Evolutionary conservation across 202 grass and related monocot species (phyloP), one percentile per base, ranked within the genome.

Genomic region (Bolboschoenoplectus hybrid): DNA sequence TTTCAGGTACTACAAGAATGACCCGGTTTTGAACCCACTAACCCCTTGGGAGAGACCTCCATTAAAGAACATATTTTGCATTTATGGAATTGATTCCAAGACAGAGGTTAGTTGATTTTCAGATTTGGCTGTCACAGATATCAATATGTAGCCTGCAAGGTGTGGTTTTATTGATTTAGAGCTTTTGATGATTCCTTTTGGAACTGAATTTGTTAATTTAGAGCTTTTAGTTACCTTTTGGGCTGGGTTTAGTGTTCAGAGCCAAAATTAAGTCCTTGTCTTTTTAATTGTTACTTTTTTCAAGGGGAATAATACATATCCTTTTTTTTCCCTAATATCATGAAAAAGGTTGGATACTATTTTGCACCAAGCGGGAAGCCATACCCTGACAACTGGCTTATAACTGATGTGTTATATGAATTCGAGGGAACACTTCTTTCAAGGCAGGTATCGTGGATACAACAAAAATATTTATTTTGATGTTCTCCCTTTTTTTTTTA

Each of bases 21-120:
- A 97, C 81, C 95, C 95, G 60, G 95, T 97, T 67, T 77, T 97
- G 62, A 95, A 97, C 84, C 93, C 95, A 90, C 91, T 95, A 16
- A 95, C 95, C 14, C 89, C 95, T 51, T 95, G 95, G 95, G 95
- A 97, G 26, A 95, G 93, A 89, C 95, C 95, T n/a, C 95, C 95
- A 80, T 83, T 97, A 79, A 97, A 92, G 85, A 97, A 97, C 67
- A 88, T 97, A 82, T 97, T 93, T 85, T 97, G 95, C 86, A 97
- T 97, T 80, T 97, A 97, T 12, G 95, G 95, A 71, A 86, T 93
- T 91, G 91, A 95, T 92, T 92, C 83, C 56, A 97, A 92, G 84
- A 95, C 95, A 63, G 93, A 97, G 95, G 95, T 97, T 89, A 55
- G 46, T 45, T 69, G 74, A 50, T 36, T 77, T 38, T 80, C 58